phyloP scores from a whole-genome alignment of 352 stramenopile genomes.

The Plasmopara muralis region DNA sequence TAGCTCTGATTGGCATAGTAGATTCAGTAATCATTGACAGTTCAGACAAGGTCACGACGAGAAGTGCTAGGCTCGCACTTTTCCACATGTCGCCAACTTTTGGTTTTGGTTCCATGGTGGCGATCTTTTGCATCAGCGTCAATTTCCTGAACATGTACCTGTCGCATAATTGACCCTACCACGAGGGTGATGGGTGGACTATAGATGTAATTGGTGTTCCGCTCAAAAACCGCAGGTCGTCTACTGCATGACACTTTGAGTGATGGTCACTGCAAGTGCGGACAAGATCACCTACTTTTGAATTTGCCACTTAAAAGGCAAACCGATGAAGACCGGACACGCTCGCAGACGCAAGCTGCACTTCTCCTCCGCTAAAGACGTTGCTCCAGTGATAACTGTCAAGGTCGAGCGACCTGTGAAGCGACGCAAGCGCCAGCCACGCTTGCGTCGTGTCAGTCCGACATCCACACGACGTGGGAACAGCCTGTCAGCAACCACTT shows the following conservation, averaged over 20 bases:
- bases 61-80: too few species aligned
- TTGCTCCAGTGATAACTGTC: constrained; percentile 8
- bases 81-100: too few species aligned
- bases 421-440: constrained; percentile 19
- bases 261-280: constrained; percentile 24
- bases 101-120: too few species aligned
- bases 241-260: constrained; percentile 1
- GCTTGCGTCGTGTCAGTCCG: constrained; percentile 10
- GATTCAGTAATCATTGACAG: too few species aligned
- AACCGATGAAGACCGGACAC: constrained; percentile 22
- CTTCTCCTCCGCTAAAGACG: constrained; percentile 15
- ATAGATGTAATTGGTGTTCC: too few species aligned
- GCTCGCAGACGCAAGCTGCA: constrained; percentile 22
- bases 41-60: too few species aligned
- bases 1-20: too few species aligned
- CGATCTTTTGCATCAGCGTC: too few species aligned
- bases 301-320: constrained; percentile 17
- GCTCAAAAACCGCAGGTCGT: too few species aligned
- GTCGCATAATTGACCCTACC: too few species aligned
- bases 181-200: too few species aligned
- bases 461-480: not conserved
- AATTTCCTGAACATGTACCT: too few species aligned
- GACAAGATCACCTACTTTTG: constrained; percentile 18
- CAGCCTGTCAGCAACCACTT: constrained; percentile 22
- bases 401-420: constrained; percentile 17